Percentiles rank a stretch among this genome's conserved stretches.
phyloP scores from a whole-genome alignment of 768 basidiomycete species.

The Pisolithus albus region DNA sequence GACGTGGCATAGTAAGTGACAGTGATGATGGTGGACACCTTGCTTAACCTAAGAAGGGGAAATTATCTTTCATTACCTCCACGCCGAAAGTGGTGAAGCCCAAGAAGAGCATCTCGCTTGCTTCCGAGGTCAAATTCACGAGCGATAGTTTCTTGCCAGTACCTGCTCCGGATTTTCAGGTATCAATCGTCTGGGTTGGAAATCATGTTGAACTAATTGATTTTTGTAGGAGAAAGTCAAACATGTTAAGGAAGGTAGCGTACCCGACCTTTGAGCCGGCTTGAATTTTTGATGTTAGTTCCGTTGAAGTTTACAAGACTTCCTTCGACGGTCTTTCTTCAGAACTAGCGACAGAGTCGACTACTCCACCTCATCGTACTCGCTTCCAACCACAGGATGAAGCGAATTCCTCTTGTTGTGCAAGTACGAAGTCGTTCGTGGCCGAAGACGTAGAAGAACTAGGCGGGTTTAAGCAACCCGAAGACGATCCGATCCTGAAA shows the following conservation, averaged over 20 bases:
- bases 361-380: not conserved
- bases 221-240: constrained; percentile 21
- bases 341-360: not conserved
- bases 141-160: constrained; percentile 16
- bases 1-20: constrained; percentile 41
- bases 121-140: constrained; percentile 18
- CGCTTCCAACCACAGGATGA: too few relatives aligned
- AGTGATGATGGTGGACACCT: not conserved
- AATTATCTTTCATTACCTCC: constrained; percentile 22
- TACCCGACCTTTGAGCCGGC: not conserved
- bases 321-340: constrained; percentile 12
- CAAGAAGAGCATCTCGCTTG: constrained; percentile 20
- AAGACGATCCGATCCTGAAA: too few relatives aligned
- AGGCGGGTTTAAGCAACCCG: too few relatives aligned
- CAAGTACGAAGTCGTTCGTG: not conserved
- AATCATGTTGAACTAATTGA: not conserved
- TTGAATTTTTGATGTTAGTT: not conserved
- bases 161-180: constrained; percentile 24
- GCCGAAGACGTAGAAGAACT: not conserved
- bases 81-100: constrained; percentile 9
- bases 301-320: constrained; percentile 23
- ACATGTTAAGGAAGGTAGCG: constrained; percentile 24
- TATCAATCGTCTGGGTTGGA: not conserved
- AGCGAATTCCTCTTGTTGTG: not conserved
- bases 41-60: constrained; percentile 14